Conservation (phyloP, 108 stramenopile genomes). For the Fragilariopsis cylindrus region DNA sequence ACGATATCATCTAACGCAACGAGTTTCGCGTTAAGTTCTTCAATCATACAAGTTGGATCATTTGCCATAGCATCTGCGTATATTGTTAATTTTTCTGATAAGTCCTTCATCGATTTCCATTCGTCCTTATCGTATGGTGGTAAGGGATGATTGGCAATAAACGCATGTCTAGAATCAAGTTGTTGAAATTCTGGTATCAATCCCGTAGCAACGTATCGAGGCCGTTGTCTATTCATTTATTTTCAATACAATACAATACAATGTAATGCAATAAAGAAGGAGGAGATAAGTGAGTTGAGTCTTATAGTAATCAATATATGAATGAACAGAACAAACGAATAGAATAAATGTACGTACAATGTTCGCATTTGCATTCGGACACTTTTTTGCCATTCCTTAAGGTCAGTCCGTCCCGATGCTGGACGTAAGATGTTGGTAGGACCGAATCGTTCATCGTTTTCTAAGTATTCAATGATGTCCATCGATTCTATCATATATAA, state of each 20-base stretch:
- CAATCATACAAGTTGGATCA: conserved; percentile 74
- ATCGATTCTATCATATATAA: conserved; percentile 92
- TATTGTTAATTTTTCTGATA: conserved; percentile 71
- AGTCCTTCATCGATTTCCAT: conserved; percentile 77
- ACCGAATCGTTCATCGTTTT: conserved; percentile 89
- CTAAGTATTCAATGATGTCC: conserved; percentile 90
- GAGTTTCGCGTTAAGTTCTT: conserved; percentile 84
- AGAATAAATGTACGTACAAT: conserved; percentile 22
- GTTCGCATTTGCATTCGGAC: conserved; percentile 77
- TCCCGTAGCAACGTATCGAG: conserved; percentile 93
- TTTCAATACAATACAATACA: too few relatives aligned
- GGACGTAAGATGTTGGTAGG: conserved; percentile 66
- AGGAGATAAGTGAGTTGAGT: too few relatives aligned
- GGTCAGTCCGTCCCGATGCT: conserved; percentile 80
- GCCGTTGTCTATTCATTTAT: conserved; percentile 55
- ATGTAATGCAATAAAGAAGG: too few relatives aligned
- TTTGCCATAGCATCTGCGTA: conserved; percentile 85
- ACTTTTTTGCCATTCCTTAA: conserved; percentile 92
- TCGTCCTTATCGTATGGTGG: conserved; percentile 89
- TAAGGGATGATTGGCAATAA: conserved; percentile 87
- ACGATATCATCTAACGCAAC: conserved; percentile 87
- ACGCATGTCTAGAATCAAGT: conserved; percentile 87
- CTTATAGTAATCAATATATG: too few relatives aligned
- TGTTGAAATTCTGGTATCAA: conserved; percentile 92
- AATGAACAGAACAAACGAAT: too few relatives aligned